These are phyloP conservation scores for Lizanozyma gosingica DNA, from an alignment of 1,139 yeast genomes.

Conservation along the genomic window DNA sequence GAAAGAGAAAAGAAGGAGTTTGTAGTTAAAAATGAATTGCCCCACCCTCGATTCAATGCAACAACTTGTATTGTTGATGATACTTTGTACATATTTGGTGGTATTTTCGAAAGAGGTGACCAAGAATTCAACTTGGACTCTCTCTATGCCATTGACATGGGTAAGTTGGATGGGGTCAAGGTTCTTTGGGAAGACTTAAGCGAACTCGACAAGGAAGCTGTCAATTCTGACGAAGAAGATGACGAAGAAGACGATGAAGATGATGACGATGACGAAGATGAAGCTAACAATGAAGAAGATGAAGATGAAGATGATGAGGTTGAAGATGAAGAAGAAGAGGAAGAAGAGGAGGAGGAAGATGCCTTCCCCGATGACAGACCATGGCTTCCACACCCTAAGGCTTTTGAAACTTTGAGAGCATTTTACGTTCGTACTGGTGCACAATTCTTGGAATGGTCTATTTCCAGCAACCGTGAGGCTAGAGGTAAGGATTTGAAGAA, in stretches of 20 bases:
- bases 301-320: conserved; percentile 48
- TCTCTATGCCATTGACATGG: conserved; percentile 77
- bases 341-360: conserved; percentile 48
- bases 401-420: conserved; percentile 78
- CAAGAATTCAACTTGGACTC: conserved; percentile 79
- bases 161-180: conserved; percentile 79
- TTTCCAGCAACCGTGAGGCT: conserved; percentile 74
- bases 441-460: conserved; percentile 86
- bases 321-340: conserved; percentile 55
- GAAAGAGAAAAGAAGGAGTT: conserved; percentile 36
- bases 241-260: conserved; percentile 64
- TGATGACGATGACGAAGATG: conserved; percentile 45
- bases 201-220: conserved; percentile 50
- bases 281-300: conserved; percentile 36
- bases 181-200: conserved; percentile 83
- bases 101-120: conserved; percentile 84
- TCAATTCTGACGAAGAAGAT: conserved; percentile 44
- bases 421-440: conserved; percentile 86
- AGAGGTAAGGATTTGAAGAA: conserved; percentile 87
- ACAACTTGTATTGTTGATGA: conserved; percentile 83
- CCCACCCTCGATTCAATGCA: conserved; percentile 87
- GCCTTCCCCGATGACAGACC: conserved; percentile 88
- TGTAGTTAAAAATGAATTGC: conserved; percentile 53
- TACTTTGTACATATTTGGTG: conserved; percentile 79
- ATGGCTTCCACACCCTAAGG: conserved; percentile 95